Percentiles rank a stretch among this genome's conserved stretches.
Conservation (phyloP, 768 basidiomycete species). For the Auricularia cornea region DNA sequence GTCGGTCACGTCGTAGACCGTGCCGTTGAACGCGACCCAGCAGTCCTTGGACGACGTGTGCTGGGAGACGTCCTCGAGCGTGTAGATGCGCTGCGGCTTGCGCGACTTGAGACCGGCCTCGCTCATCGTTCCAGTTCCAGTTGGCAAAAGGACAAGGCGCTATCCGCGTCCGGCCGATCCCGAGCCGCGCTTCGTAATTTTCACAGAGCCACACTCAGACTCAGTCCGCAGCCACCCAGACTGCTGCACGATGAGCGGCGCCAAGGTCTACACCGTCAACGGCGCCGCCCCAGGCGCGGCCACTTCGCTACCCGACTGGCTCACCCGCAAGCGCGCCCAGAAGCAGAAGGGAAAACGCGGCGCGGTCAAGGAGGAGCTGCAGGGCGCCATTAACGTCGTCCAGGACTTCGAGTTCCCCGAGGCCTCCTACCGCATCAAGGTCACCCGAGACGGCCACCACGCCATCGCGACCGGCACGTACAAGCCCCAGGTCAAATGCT, state of each 20-base stretch:
- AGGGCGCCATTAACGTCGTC: constrained; percentile 82
- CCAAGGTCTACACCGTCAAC: constrained; percentile 91
- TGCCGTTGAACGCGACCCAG: constrained; percentile 74
- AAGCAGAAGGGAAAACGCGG: constrained; percentile 52
- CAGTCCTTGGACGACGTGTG: constrained; percentile 59
- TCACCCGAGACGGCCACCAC: constrained; percentile 87
- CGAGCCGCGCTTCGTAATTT: too few species aligned
- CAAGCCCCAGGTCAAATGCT: constrained; percentile 95
- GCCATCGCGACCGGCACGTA: constrained; percentile 93
- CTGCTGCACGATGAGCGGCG: constrained; percentile 1
- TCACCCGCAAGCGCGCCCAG: constrained; percentile 61
- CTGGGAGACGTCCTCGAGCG: constrained; percentile 58
- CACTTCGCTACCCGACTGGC: constrained; percentile 91
- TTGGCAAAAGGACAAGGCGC: not conserved
- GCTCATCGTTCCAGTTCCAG: not conserved
- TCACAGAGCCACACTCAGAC: too few species aligned
- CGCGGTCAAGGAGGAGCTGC: constrained; percentile 59
- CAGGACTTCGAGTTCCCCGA: constrained; percentile 98
- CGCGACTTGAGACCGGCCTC: not conserved
- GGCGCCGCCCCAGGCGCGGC: constrained; percentile 82
- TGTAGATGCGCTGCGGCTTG: constrained; percentile 36
- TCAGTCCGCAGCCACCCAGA: too few species aligned
- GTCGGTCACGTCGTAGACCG: constrained; percentile 81
- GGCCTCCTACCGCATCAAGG: constrained; percentile 84
- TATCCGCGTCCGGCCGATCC: not conserved